These are phyloP conservation scores for Acanthamoeba triangularis DNA, from an alignment of 208 protist genomes.

Conservation along the genomic window DNA sequence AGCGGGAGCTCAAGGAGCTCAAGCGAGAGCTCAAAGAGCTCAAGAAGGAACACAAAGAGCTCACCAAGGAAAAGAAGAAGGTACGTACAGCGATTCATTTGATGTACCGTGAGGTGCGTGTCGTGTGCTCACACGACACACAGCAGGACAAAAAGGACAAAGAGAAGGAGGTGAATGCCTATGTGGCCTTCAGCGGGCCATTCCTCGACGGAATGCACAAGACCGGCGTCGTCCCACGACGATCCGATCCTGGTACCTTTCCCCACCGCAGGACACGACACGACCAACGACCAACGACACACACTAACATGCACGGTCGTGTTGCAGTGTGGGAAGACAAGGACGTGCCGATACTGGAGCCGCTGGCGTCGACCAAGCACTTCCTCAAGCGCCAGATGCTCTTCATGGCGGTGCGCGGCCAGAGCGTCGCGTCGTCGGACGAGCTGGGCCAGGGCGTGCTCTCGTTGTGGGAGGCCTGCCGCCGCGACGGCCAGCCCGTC, in stretches of 20 bases:
- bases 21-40: background rate
- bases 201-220: slow-evolving; percentile 60
- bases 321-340: slow-evolving; percentile 19
- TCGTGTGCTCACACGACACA: background rate
- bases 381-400: slow-evolving; percentile 59
- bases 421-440: slow-evolving; percentile 35
- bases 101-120: background rate
- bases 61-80: slow-evolving; percentile 36
- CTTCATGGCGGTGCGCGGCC: slow-evolving; percentile 47
- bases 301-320: no score
- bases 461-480: slow-evolving; percentile 19
- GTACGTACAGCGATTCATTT: background rate
- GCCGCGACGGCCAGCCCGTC: background rate
- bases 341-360: slow-evolving; percentile 58
- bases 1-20: background rate
- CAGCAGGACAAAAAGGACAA: slow-evolving; percentile 58
- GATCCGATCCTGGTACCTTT: background rate
- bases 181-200: slow-evolving; percentile 1
- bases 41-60: background rate
- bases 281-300: background rate
- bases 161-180: slow-evolving; percentile 62
- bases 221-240: slow-evolving; percentile 24
- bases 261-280: background rate
- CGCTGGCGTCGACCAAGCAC: background rate
- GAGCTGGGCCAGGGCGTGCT: slow-evolving; percentile 73